These are phyloP conservation scores for Acarospora socialis DNA, from an alignment of 2,329 filamentous ascomycete species.

Conservation along the genomic window DNA sequence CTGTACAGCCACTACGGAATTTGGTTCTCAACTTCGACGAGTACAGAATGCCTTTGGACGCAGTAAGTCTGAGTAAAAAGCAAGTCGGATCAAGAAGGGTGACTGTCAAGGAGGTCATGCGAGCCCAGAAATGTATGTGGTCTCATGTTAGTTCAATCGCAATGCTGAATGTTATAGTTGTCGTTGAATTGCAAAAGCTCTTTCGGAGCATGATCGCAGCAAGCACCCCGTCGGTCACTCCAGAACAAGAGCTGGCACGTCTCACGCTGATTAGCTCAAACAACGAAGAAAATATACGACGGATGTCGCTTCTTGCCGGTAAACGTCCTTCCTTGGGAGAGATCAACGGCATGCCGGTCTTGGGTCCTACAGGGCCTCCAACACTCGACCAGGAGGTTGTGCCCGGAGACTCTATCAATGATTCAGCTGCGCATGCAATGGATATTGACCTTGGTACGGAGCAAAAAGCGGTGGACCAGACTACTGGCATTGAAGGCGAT, in stretches of 20 bases:
- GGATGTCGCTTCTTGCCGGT: conserved; percentile 30
- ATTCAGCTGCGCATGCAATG: conserved; percentile 3
- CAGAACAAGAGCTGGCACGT: conserved; percentile 63
- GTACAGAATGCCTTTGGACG: conserved; percentile 52
- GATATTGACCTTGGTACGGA: conserved; percentile 18
- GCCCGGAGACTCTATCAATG: conserved; percentile 1
- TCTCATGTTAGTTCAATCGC: conserved; percentile 8
- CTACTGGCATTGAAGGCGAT: conserved; percentile 18
- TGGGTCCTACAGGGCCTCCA: conserved; percentile 31
- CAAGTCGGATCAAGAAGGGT: conserved; percentile 62
- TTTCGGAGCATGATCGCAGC: conserved; percentile 58
- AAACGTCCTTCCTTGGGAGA: conserved; percentile 24
- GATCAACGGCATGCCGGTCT: conserved; percentile 30
- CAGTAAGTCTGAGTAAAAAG: conserved; percentile 49
- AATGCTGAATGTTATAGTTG: conserved; percentile 39
- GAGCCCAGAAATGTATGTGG: conserved; percentile 60
- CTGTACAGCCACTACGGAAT: conserved; percentile 64
- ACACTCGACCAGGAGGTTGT: conserved; percentile 14
- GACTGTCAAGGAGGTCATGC: conserved; percentile 41
- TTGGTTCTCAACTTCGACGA: conserved; percentile 64
- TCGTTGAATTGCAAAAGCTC: conserved; percentile 54
- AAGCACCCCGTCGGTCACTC: conserved; percentile 47
- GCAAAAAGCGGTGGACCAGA: conserved; percentile 16
- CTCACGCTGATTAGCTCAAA: conserved; percentile 55
- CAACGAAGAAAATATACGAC: conserved; percentile 38